Base-by-base conservation (phyloP, 2,329 filamentous ascomycete species). In the Aureobasidium pullulans region DNA sequence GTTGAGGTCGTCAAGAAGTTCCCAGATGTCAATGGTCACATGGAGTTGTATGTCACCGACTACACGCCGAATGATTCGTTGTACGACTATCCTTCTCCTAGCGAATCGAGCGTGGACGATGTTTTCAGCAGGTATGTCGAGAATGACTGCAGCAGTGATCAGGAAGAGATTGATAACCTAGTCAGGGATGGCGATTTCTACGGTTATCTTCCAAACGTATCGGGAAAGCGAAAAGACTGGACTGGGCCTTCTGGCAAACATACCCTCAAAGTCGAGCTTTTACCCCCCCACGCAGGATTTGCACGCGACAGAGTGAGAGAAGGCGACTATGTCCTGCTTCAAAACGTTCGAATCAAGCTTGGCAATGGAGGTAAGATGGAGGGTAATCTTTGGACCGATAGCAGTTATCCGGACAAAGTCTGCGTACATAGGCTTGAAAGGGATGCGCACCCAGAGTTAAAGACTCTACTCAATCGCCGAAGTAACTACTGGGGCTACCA, bases 31-130 rank as follows among this genome's bases (percentile, higher is more conserved):
- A 70, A 73, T 40, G 77, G 71, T 47, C 72, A 76, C 29, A 72
- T 82, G 11, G 82, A 84, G 5, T 64, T 96, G 0, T 91, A 91
- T 76, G 75, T 96, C 16, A 88, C 89, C 0, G 92, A 96, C 71
- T 96, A 92, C 70, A 95, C 90, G 0, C 75, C 82, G 53, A 90
- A 96, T 66, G 67, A 77, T 0, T 61, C 67, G 1, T 84, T 96
- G 60, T 86, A 80, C 64, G 72, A 84, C 37, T 84, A 83, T 60
- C 66, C 68, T 13, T 68, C 75, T 36, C 73, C 73, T 4, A 68
- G 72, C 48, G 70, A 75, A 9, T 36, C 42, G 34, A 43, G 48
- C 10, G 40, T 11, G n/a, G 63, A 67, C 13, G 54, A 56, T 15
- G 50, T 43, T 19, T 19, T 31, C 10, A 19, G 16, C 28, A 54